phyloP scores from a whole-genome alignment of 345 rosid species.

The Diplotaxis tenuifolia region DNA sequence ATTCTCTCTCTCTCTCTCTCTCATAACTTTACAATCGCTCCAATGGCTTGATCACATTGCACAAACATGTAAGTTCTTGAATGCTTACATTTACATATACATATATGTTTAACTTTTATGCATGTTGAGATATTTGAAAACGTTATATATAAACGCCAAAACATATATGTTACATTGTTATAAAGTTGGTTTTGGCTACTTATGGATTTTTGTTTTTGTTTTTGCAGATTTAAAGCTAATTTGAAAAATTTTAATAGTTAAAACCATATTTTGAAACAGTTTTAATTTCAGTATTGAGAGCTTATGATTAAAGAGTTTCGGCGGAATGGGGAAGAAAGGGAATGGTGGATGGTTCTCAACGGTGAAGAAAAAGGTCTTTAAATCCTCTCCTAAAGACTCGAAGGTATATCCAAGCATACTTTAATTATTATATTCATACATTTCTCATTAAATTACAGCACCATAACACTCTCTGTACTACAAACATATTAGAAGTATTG shows the following conservation, averaged over 20 bases:
- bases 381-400: constrained; percentile 60
- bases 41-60: constrained; percentile 27
- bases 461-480: background rate
- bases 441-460: background rate
- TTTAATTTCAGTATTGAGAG: background rate
- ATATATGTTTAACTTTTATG: background rate
- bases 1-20: constrained; percentile 14
- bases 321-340: constrained; percentile 87
- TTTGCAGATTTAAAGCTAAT: background rate
- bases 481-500: constrained; percentile 11
- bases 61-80: constrained; percentile 27
- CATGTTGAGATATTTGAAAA: constrained; percentile 5
- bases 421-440: background rate
- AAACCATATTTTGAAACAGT: background rate
- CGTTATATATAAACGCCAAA: background rate
- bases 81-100: background rate
- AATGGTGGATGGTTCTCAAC: constrained; percentile 80
- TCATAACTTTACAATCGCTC: constrained; percentile 4
- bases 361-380: constrained; percentile 81
- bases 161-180: background rate
- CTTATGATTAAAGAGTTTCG: constrained; percentile 18
- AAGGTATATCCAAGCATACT: constrained; percentile 46
- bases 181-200: constrained; percentile 7
- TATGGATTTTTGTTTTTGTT: background rate
- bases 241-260: background rate